Conservation (phyloP, 176 grass and related monocot species). For the Hsuehochloa calcarea region DNA sequence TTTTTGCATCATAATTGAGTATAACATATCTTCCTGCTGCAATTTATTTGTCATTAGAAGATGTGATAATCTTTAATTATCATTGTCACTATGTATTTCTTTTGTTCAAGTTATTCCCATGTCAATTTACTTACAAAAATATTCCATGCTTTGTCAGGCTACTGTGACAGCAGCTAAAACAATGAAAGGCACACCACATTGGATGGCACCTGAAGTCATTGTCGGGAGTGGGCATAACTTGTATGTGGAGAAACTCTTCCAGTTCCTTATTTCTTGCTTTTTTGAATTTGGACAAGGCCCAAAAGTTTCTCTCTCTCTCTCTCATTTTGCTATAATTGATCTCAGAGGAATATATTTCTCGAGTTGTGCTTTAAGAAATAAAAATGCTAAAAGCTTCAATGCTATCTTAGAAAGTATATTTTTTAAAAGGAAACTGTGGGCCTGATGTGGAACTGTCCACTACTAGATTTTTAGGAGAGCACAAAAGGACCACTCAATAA, state of each 20-base stretch:
- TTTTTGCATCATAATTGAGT: not conserved
- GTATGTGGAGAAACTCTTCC: constrained; percentile 48
- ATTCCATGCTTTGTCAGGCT: constrained; percentile 56
- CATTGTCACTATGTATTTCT: not conserved
- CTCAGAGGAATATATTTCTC: not conserved
- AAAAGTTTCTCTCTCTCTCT: not conserved
- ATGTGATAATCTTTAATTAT: not conserved
- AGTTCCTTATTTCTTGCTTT: constrained; percentile 19
- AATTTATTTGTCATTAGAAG: constrained; percentile 4
- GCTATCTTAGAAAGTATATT: not conserved
- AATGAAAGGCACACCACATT: constrained; percentile 97
- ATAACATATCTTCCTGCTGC: not conserved
- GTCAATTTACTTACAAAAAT: constrained; percentile 25
- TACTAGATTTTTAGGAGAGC: not conserved
- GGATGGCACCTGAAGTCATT: constrained; percentile 99
- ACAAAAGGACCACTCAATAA: not conserved
- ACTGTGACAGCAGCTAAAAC: constrained; percentile 97
- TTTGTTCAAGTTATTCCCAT: constrained; percentile 25
- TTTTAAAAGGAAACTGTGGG: not conserved
- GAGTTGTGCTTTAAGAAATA: constrained; percentile 2
- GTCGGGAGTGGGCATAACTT: constrained; percentile 93
- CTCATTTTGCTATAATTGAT: constrained; percentile 1
- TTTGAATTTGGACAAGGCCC: not conserved
- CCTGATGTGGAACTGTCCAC: not conserved
- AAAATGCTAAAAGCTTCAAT: constrained; percentile 18